These are phyloP conservation scores for Colletotrichum noveboracense DNA, from an alignment of 2,329 filamentous ascomycete species.

Conservation along the genomic window DNA sequence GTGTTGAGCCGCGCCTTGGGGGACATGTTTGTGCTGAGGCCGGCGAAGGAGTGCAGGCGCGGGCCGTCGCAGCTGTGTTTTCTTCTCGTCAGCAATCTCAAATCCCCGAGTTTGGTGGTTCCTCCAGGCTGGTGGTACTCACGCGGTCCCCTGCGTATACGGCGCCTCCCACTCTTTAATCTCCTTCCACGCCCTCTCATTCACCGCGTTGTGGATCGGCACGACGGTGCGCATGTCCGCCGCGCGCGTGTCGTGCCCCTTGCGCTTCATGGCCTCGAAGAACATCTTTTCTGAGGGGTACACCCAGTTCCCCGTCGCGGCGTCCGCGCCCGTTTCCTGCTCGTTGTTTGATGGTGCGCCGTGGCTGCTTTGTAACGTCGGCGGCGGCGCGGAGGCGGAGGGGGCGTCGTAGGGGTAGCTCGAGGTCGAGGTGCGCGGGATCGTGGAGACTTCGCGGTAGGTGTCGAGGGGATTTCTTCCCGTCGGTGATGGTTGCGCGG, in stretches of 20 bases:
- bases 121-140: conserved; percentile 26
- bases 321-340: conserved; percentile 75
- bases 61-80: conserved; percentile 69
- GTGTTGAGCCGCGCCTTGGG: conserved; percentile 85
- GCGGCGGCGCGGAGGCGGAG: background rate
- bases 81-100: background rate
- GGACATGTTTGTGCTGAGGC: conserved; percentile 72
- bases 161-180: conserved; percentile 88
- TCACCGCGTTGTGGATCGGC: conserved; percentile 97
- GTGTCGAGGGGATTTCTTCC: conserved; percentile 54
- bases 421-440: conserved; percentile 66
- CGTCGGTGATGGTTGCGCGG: conserved; percentile 5
- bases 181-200: conserved; percentile 93
- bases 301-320: conserved; percentile 85
- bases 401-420: conserved; percentile 35
- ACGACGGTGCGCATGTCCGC: conserved; percentile 90
- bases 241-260: conserved; percentile 74
- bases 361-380: background rate
- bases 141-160: conserved; percentile 63
- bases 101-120: fast-evolving
- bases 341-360: conserved; percentile 70
- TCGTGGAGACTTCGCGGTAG: conserved; percentile 78
- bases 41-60: conserved; percentile 82
- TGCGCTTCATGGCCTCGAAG: conserved; percentile 95
- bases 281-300: conserved; percentile 98